Evolutionary conservation across 306 rosid genomes (phyloP), one percentile per base, ranked within the genome.

Genomic region (Gillenia trifoliata): DNA sequence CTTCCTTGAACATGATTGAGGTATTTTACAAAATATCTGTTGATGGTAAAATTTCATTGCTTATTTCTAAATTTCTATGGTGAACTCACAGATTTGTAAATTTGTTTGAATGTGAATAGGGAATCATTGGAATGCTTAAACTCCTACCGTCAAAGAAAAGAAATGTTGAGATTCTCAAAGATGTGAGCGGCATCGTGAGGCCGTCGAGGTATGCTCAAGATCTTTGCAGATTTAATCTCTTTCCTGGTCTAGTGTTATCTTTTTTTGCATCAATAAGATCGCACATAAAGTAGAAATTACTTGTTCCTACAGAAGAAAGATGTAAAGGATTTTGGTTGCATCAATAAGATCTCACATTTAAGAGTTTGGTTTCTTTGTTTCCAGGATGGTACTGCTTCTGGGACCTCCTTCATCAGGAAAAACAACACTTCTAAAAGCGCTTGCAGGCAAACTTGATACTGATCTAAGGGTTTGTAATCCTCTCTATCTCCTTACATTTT

Each of bases 121-220:
- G 82, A 34, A 26, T 69, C 45, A 50, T 89, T 60, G 95, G 86
- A 38, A 20, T 79, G 78, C 63, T 89, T 68, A 83, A 73, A 17
- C 90, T 92, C 71, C 38, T 81, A 47, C 91, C 97, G 1, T 86
- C 93, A 20, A 89, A 82, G 84, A 83, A 86, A 83, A 80, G 85
- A 31, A 75, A 73, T 16, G 78, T 92, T 61, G 83, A 83, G 66
- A 92, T 92, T 65, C 93, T 92, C 7, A 64, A 85, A 75, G 79
- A 85, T 75, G 88, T 89, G 50, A 86, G 86, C 69, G 97, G 96
- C 64, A 72, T 89, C 0, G 73, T 92, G 31, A 85, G 80, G 64
- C 93, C 97, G 20, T 89, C 97, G 36, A 88, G 97, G 97, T 90
- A 63, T 47, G 71, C 33, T 71, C 47, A 65, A 15, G 4, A 19